These are phyloP conservation scores for Diplocarpon mali DNA, from an alignment of 2,329 filamentous ascomycete species.

Conservation along the genomic window DNA sequence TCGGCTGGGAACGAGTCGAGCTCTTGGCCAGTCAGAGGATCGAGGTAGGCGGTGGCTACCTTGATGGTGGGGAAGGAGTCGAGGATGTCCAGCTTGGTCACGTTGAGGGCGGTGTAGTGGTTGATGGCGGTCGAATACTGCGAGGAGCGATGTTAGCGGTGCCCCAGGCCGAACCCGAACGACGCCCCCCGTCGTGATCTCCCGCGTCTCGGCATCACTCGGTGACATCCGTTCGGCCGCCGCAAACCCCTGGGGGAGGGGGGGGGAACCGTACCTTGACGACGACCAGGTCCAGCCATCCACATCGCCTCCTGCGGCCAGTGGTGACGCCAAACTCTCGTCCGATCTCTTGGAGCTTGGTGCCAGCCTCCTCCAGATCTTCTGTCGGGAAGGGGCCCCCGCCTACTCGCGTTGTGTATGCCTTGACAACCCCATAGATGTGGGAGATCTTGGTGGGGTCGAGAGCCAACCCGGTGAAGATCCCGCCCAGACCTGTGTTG, in stretches of 20 bases:
- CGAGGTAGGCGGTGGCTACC: conserved; percentile 61
- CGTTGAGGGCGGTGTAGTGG: conserved; percentile 36
- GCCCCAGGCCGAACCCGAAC: too few species aligned
- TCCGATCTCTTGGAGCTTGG: conserved; percentile 37
- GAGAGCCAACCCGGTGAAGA: conserved; percentile 50
- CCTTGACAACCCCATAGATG: conserved; percentile 56
- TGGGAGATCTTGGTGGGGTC: conserved; percentile 50
- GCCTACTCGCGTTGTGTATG: conserved; percentile 50
- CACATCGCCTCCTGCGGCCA: conserved; percentile 48
- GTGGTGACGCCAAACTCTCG: conserved; percentile 32
- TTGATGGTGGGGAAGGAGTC: conserved; percentile 67
- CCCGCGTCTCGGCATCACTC: too few species aligned
- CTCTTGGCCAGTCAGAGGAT: conserved; percentile 33
- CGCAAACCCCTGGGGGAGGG: background rate
- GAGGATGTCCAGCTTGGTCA: conserved; percentile 59
- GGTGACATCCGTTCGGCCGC: too few species aligned
- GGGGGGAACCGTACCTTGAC: conserved; percentile 9
- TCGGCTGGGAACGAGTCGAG: conserved; percentile 56
- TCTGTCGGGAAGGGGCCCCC: conserved; percentile 57
- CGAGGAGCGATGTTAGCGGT: background rate
- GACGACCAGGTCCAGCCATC: conserved; percentile 46
- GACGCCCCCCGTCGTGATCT: too few species aligned
- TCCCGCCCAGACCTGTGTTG: conserved; percentile 46
- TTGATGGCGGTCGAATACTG: conserved; percentile 40
- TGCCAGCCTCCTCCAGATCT: conserved; percentile 34